Evolutionary conservation across 192 early-diverging fungal species (phyloP), one percentile per base, ranked within the genome.

Genomic region (Umbelopsis vinacea): DNA sequence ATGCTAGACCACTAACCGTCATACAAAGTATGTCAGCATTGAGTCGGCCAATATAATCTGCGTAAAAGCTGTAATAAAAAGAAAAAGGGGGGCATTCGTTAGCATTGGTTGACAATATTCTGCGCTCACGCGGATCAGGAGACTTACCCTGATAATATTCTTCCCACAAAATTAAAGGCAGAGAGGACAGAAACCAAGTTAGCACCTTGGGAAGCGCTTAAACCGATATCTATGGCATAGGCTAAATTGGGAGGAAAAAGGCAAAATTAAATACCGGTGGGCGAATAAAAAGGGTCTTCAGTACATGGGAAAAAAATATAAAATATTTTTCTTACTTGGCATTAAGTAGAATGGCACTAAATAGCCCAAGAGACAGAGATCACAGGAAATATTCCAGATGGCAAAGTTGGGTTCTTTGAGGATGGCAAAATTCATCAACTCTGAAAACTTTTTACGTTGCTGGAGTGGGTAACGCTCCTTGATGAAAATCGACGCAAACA

Each of bases 321-420:
- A 3, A 29, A 29, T 29, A 2, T 29, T 29, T 33, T 15, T 8
- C 74, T 71, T 73, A 75, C 78, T 69, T 43, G 79, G 75, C n/a
- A 85, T 43, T 70, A 67, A 80, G 50, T 74, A 78, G 45, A 81
- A 76, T 3, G 83, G 83, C 33, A 83, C 68, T 38, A 84, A 70
- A 43, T 82, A 85, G 1, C 83, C 84, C 37, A 77, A 69, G 19
- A 80, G 55, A 33, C 69, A 63, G 22, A 85, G 47, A 21, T 79
- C 52, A 22, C 46, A 48, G 26, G 70, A 70, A 53, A 70, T 19
- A 26, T 73, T 74, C 70, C 80, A 73, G n/a, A 74, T 37, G 4
- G 75, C 24, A 35, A 84, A 84, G 21, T 68, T 52, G 6, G 43
- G 24, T 55, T 82, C 40, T 53, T 72, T 74, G 17, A 82, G 43